These are phyloP conservation scores for Monosporascus sp. DNA, from an alignment of 2,329 filamentous ascomycete species.

Conservation along the genomic window DNA sequence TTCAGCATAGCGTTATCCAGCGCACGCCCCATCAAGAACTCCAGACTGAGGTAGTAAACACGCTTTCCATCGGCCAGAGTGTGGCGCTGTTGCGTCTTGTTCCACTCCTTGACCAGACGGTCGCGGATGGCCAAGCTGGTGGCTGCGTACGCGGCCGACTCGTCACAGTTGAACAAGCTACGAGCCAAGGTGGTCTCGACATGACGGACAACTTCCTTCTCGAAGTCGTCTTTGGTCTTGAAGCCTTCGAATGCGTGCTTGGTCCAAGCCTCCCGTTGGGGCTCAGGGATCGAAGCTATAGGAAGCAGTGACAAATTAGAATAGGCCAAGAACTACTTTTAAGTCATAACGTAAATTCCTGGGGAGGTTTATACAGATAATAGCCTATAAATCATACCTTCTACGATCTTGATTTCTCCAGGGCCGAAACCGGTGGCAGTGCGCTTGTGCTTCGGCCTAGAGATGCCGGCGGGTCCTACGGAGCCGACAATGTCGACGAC, in stretches of 20 bases:
- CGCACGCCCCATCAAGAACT: constrained; percentile 95
- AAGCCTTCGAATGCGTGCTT: constrained; percentile 62
- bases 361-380: not conserved
- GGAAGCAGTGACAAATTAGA: not conserved
- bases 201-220: constrained; percentile 83
- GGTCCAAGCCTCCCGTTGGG: constrained; percentile 75
- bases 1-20: constrained; percentile 99
- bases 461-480: constrained; percentile 78
- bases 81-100: constrained; percentile 94
- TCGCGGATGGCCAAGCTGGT: constrained; percentile 90
- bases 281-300: constrained; percentile 74
- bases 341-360: not conserved
- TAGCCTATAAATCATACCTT: constrained; percentile 56
- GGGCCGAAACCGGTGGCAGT: constrained; percentile 93
- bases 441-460: constrained; percentile 89
- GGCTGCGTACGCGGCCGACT: constrained; percentile 85
- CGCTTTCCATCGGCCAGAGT: constrained; percentile 87
- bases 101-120: constrained; percentile 91
- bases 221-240: constrained; percentile 73
- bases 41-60: constrained; percentile 93
- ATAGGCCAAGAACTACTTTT: not conserved
- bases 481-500: constrained; percentile 82
- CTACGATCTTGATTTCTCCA: constrained; percentile 86
- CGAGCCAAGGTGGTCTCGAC: constrained; percentile 94
- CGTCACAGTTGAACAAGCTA: constrained; percentile 97